Evolutionary conservation across 306 rosid species (phyloP).

Genomic region (Lagenaria siceraria): DNA sequence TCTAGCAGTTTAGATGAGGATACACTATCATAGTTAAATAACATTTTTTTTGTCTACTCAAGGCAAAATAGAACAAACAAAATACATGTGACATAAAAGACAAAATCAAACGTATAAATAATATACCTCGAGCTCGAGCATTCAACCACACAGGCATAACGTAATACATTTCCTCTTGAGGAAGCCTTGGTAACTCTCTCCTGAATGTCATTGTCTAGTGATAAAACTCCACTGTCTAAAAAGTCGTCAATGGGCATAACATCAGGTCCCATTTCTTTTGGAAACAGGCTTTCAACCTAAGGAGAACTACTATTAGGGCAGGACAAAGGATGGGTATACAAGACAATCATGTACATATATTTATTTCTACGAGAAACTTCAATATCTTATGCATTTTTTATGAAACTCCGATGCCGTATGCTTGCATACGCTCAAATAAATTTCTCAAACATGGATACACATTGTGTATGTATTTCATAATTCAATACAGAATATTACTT

Average conservation of each 20-base stretch:
- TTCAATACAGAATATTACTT: background rate
- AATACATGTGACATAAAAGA: background rate
- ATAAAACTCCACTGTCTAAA: constrained; percentile 37
- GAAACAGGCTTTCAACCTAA: constrained; percentile 88
- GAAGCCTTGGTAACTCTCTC: constrained; percentile 77
- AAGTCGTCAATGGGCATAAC: constrained; percentile 63
- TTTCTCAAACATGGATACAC: background rate
- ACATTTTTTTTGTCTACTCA: background rate
- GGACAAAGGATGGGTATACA: background rate
- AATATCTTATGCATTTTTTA: background rate
- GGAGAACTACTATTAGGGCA: constrained; percentile 6
- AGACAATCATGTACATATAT: background rate
- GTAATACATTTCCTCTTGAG: constrained; percentile 61
- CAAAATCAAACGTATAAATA: constrained; percentile 8
- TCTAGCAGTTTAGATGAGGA: background rate
- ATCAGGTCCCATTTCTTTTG: constrained; percentile 70
- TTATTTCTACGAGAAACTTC: background rate
- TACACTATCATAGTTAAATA: background rate
- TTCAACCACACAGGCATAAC: constrained; percentile 71
- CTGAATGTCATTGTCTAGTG: constrained; percentile 55
- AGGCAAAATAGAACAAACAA: background rate
- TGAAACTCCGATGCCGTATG: background rate
- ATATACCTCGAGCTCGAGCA: constrained; percentile 62
- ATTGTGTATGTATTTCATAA: background rate
- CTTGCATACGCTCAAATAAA: background rate